These are phyloP conservation scores for Penicillium italicum DNA, from an alignment of 2,329 filamentous ascomycete species.

Conservation along the genomic window DNA sequence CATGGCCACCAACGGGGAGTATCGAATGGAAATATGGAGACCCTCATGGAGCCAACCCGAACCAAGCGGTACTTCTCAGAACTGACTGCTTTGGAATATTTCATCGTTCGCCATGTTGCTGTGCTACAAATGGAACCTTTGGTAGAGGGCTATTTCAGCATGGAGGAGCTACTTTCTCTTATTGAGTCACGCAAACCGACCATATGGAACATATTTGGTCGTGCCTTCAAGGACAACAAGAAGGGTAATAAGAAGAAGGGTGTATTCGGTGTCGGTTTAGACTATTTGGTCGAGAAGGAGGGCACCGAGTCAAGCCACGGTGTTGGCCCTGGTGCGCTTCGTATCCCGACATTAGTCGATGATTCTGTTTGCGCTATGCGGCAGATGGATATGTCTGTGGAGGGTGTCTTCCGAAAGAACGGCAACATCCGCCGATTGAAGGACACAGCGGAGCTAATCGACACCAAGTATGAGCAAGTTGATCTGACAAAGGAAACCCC, in stretches of 20 bases:
- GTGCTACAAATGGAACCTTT: constrained; percentile 93
- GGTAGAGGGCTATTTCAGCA: constrained; percentile 82
- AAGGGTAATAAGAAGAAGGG: constrained; percentile 85
- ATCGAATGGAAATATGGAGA: constrained; percentile 52
- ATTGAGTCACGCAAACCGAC: constrained; percentile 92
- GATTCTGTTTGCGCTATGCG: constrained; percentile 92
- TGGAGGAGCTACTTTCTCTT: constrained; percentile 86
- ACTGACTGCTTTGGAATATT: constrained; percentile 90
- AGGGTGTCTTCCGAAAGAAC: constrained; percentile 98
- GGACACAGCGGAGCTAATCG: constrained; percentile 80
- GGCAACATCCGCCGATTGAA: constrained; percentile 94
- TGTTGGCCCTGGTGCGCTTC: constrained; percentile 83
- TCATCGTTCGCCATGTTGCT: constrained; percentile 92
- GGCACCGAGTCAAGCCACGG: constrained; percentile 97
- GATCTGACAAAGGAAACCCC: constrained; percentile 86
- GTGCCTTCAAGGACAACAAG: constrained; percentile 75
- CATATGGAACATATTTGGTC: constrained; percentile 98
- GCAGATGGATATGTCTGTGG: constrained; percentile 98
- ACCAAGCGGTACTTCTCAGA: constrained; percentile 91
- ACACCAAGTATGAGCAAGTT: constrained; percentile 78
- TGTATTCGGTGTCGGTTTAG: constrained; percentile 84
- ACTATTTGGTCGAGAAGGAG: constrained; percentile 85
- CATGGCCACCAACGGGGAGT: constrained; percentile 67
- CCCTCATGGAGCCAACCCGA: constrained; percentile 52
- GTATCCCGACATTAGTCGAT: constrained; percentile 91